Evolutionary conservation across 176 grass and related monocot genomes (phyloP), one percentile per base, ranked within the genome.

Genomic region (Bothriochloa decipiens): DNA sequence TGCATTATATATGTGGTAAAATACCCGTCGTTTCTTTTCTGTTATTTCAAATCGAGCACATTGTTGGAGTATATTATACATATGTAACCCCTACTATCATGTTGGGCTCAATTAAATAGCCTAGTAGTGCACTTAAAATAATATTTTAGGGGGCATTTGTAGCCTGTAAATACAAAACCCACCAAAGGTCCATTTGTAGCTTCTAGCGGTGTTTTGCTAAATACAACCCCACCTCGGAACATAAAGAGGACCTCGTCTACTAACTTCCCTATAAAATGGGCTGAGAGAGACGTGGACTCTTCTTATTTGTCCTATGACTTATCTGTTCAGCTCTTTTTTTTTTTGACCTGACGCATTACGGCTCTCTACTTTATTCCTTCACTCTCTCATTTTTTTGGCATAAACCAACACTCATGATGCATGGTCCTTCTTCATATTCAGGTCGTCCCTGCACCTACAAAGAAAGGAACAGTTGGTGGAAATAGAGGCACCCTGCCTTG

Each of bases 401-500:
- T 64, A 64, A 64, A 64, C 26, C 61, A 64, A 64, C 26, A 28
- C 23, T 64, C 26, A 26, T 1, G 0, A 29, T 64, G 61, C 25
- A 28, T 26, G 61, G 0, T 15, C 61, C 61, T 64, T 37, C 61
- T 64, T 37, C 33, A 4, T 29, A 68, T 37, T 52, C 16, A 52
- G 49, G 47, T 49, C 14, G 4, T 49, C 13, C 45, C 45, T 47
- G 3, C 47, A 49, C 14, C 47, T 15, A 49, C 4, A 17, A 28
- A 14, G 57, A 10, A 12, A 39, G 75, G 75, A 77, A 4, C 75
- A 77, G 8, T 9, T 4, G 75, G 75, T 62, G 75, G 9, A 77
- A 62, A 41, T 41, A 4, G 0, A 41, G 75, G 53, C 20, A 2
- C 12, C 75, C 32, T 2, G 7, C 7, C 25, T 26, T 4, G 2